A percentile compares a stretch with the other conserved stretches of the same genome.
Evolutionary conservation across 257 asterid genomes (phyloP).

Genomic region (Nicotiana knightiana): DNA sequence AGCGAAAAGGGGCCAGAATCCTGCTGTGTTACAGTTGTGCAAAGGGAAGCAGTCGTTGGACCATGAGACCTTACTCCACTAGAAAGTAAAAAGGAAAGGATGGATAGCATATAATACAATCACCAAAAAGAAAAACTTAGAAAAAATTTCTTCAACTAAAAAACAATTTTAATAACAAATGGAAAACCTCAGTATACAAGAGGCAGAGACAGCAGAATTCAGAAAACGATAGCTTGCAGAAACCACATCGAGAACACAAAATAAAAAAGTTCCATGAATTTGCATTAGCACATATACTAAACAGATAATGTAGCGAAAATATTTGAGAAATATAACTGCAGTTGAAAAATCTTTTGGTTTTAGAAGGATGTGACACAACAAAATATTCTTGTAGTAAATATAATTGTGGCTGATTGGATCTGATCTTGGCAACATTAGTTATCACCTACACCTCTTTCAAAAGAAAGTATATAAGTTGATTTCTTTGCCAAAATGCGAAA

Average conservation of each 20-base stretch:
- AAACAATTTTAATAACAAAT: neutral
- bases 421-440: neutral
- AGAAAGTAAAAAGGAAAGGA: neutral
- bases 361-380: neutral
- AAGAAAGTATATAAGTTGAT: constrained; percentile 10
- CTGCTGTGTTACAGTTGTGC: neutral
- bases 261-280: neutral
- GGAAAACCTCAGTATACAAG: neutral
- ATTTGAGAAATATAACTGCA: neutral
- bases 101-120: constrained; percentile 2
- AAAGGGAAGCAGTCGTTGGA: neutral
- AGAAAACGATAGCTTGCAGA: neutral
- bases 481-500: neutral
- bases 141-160: neutral
- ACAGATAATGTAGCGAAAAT: neutral
- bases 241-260: neutral
- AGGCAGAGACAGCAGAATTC: neutral
- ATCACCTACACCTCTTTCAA: neutral
- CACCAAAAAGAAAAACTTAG: neutral
- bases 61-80: neutral
- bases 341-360: neutral
- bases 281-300: neutral
- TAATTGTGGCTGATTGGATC: neutral
- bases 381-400: neutral
- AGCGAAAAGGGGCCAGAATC: neutral